Base-by-base conservation (phyloP, 352 stramenopile genomes). In the Globisporangium nagaii region DNA sequence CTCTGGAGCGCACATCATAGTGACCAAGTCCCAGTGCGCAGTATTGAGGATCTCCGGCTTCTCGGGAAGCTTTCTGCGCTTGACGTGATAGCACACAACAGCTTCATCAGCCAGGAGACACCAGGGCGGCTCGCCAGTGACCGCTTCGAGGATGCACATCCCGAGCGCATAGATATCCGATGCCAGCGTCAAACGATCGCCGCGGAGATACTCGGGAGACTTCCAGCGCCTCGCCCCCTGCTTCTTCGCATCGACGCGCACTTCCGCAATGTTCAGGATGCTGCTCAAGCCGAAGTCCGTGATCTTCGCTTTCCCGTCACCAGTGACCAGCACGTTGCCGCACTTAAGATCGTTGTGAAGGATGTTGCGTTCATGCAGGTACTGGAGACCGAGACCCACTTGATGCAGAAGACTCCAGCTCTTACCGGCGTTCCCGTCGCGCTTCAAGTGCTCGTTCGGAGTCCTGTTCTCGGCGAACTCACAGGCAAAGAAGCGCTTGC, bases 91-190 rank as follows among this genome's bases (percentile, higher is more conserved):
- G 19, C 24, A 11, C 40, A 46, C 40, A 22, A n/a, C 40, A 27
- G 9, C 1, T 1, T 46, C 40, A 4, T 3, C 2, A 4, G 20
- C 2, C 12, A 2, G 2, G n/a, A 17, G 11, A 22, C 40, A 10
- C 40, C 40, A 58, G 5, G 28, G 51, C 12, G 12, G 32, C 36
- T 45, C 37, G 4, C 49, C 24, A 5, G 25, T 43, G 28, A 44
- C 36, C 7, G 51, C 51, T 31, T 58, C 51, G n/a, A 50, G 6
- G 32, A 50, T 40, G 2, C 25, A 50, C 51, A 58, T 58, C 1
- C 24, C 51, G 25, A 58, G 40, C 27, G 27, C 32, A n/a, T 43
- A 58, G 12, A 50, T 39, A 12, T 58, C 51, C 19, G 51, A 58
- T 15, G 28, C 39, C n/a, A 42, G 22, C 34, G 40, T 46, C 44